phyloP scores from a whole-genome alignment of 2,329 filamentous ascomycete species.

The Paecilomyces dactylethromorphus region DNA sequence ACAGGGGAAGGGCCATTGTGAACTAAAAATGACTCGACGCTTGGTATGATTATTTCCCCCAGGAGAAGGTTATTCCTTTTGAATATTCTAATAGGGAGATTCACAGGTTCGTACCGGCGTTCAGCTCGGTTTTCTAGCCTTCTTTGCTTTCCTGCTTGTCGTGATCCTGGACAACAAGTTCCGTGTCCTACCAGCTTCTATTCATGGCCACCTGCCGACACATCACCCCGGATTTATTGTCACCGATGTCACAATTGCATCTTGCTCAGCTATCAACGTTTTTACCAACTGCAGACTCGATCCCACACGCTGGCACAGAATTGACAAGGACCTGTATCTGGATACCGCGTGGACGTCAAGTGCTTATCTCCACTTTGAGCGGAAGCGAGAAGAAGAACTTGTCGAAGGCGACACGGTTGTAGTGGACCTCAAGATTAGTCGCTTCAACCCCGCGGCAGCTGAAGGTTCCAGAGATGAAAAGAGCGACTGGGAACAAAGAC shows the following conservation, averaged over 20 bases:
- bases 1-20: not conserved
- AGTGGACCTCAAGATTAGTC: conserved; percentile 68
- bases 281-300: conserved; percentile 74
- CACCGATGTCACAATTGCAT: conserved; percentile 74
- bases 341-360: conserved; percentile 65
- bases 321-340: conserved; percentile 86
- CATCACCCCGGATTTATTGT: conserved; percentile 80
- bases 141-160: conserved; percentile 63
- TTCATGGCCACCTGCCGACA: conserved; percentile 80
- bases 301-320: conserved; percentile 65
- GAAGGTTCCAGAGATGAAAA: conserved; percentile 50
- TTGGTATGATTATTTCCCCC: conserved; percentile 24
- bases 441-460: conserved; percentile 59
- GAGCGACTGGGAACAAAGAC: conserved; percentile 70
- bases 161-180: conserved; percentile 85
- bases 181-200: conserved; percentile 73
- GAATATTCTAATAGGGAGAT: conserved; percentile 6
- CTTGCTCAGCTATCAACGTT: conserved; percentile 67
- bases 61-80: conserved; percentile 1
- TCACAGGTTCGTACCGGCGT: conserved; percentile 58
- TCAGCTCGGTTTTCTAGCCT: conserved; percentile 63
- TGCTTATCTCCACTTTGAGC: conserved; percentile 74
- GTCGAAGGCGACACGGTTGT: conserved; percentile 68
- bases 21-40: conserved; percentile 32
- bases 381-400: conserved; percentile 81